These are phyloP conservation scores for Actinomucor elegans DNA, from an alignment of 371 early-diverging fungal genomes.

Conservation along the genomic window DNA sequence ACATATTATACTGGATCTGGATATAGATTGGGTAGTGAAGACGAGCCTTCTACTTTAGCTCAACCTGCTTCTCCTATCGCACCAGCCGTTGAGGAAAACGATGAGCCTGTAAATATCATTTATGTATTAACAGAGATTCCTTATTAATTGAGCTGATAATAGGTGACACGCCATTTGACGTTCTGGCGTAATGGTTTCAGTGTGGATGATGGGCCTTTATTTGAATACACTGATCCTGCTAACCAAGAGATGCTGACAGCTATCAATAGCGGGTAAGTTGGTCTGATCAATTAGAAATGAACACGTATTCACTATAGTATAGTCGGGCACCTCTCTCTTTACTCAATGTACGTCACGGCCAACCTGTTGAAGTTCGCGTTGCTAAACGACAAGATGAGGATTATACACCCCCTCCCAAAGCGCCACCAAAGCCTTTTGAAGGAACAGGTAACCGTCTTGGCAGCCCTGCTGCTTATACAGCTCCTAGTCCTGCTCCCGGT, in stretches of 20 bases:
- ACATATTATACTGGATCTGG: slow-evolving; percentile 66
- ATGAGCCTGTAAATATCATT: slow-evolving; percentile 47
- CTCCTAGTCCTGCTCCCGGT: slow-evolving; percentile 34
- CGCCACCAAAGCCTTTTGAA: slow-evolving; percentile 76
- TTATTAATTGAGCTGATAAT: background rate
- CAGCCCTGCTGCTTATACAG: slow-evolving; percentile 39
- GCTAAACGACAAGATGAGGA: slow-evolving; percentile 82
- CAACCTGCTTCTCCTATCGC: slow-evolving; percentile 17
- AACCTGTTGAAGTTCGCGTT: slow-evolving; percentile 90
- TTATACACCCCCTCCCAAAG: slow-evolving; percentile 81
- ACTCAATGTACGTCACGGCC: slow-evolving; percentile 88
- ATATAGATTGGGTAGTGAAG: slow-evolving; percentile 68
- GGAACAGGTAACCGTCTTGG: slow-evolving; percentile 90
- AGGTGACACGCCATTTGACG: slow-evolving; percentile 77
- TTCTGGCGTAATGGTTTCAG: slow-evolving; percentile 97
- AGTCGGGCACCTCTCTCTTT: slow-evolving; percentile 84
- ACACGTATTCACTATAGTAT: background rate
- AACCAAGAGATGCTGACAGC: slow-evolving; percentile 81
- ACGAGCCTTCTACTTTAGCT: slow-evolving; percentile 48
- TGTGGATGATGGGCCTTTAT: slow-evolving; percentile 90
- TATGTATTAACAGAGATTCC: background rate
- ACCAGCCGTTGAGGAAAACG: slow-evolving; percentile 15
- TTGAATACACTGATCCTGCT: slow-evolving; percentile 82
- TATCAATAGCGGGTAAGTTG: slow-evolving; percentile 81
- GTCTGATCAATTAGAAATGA: background rate